Conservation (phyloP, 108 stramenopile species). For the Conticribra guillardii region DNA sequence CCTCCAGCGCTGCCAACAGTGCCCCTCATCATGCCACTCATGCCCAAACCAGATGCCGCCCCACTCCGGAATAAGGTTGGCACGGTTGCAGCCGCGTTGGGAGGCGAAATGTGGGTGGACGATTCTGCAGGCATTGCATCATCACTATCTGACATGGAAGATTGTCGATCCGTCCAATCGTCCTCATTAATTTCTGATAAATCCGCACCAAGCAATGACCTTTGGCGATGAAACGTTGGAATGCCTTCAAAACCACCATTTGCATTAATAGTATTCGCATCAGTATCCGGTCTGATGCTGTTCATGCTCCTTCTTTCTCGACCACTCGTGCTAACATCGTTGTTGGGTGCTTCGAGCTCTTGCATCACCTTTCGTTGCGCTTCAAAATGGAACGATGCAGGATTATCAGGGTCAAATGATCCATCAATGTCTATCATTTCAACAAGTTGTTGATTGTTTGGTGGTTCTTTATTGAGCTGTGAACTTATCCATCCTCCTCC, state of each 20-base stretch:
- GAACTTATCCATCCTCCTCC: conserved; percentile 88
- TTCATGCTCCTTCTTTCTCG: no score
- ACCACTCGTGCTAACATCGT: no score
- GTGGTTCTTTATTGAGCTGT: not conserved
- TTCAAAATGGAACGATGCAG: conserved; percentile 62
- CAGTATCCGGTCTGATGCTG: no score
- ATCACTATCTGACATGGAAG: conserved; percentile 13
- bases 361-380: conserved; percentile 25
- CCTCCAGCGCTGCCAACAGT: no score
- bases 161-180: conserved; percentile 30
- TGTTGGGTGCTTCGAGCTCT: conserved; percentile 12
- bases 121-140: not conserved
- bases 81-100: not conserved
- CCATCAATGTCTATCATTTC: conserved; percentile 58
- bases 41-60: not conserved
- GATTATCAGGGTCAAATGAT: conserved; percentile 64
- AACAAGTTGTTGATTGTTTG: conserved; percentile 44
- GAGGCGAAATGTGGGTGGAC: not conserved
- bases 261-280: no score
- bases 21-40: not conserved
- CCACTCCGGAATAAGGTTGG: conserved; percentile 33
- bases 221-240: not conserved
- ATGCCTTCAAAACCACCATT: no score
- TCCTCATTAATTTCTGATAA: conserved; percentile 39
- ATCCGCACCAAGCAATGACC: not conserved